Percentiles rank a stretch among this genome's conserved stretches.
phyloP scores from a whole-genome alignment of 176 grass and related monocot genomes.

The Ananas comosus region DNA sequence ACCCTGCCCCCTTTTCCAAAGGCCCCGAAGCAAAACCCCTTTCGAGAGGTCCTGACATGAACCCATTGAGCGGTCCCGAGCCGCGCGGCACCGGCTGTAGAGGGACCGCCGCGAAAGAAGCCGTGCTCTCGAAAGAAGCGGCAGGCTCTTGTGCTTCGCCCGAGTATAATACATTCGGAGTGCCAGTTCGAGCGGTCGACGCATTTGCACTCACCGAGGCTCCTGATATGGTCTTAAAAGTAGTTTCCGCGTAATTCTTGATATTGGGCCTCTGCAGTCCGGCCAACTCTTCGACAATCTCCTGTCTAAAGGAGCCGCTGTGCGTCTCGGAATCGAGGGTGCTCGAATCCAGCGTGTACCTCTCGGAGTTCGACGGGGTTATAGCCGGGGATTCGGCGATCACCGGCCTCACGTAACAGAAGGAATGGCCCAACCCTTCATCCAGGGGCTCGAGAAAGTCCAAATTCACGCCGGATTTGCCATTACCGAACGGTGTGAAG shows the following conservation, averaged over 20 bases:
- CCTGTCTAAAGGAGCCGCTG: slow-evolving; percentile 58
- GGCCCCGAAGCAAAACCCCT: slow-evolving; percentile 74
- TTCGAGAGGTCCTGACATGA: slow-evolving; percentile 82
- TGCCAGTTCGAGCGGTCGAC: slow-evolving; percentile 61
- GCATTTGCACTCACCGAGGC: slow-evolving; percentile 84
- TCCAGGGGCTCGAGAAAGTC: slow-evolving; percentile 75
- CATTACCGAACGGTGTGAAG: slow-evolving; percentile 55
- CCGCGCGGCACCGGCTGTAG: slow-evolving; percentile 66
- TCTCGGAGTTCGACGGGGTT: slow-evolving; percentile 74
- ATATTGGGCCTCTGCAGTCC: slow-evolving; percentile 21
- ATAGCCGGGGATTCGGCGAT: slow-evolving; percentile 54
- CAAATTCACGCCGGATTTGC: slow-evolving; percentile 51
- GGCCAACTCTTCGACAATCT: slow-evolving; percentile 31
- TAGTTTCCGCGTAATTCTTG: slow-evolving; percentile 57
- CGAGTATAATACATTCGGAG: slow-evolving; percentile 38
- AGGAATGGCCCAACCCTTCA: slow-evolving; percentile 83
- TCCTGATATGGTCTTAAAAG: slow-evolving; percentile 72
- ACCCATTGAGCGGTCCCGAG: slow-evolving; percentile 56
- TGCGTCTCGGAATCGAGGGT: slow-evolving; percentile 65
- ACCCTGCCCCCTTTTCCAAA: slow-evolving; percentile 38
- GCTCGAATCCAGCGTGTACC: slow-evolving; percentile 75
- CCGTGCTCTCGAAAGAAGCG: slow-evolving; percentile 70
- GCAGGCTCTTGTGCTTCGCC: slow-evolving; percentile 52
- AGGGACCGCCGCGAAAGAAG: slow-evolving; percentile 65
- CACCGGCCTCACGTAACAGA: slow-evolving; percentile 75